Evolutionary conservation across 441 rosid genomes (phyloP), one percentile per base, ranked within the genome.

Genomic region (Eruca vesicaria): DNA sequence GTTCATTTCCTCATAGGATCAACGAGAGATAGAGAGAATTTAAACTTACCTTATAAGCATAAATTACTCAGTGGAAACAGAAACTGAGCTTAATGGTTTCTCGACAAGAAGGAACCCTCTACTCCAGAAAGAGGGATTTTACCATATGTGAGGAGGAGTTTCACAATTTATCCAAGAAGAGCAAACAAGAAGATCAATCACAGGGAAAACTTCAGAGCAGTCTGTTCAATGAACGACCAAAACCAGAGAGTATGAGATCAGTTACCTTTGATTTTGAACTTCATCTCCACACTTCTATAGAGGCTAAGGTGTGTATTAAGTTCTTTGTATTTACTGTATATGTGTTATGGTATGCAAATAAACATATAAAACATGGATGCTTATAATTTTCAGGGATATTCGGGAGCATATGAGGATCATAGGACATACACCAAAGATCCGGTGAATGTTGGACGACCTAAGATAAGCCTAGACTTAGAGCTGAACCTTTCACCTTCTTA

Each of bases 401-500:
- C 83, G 80, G 86, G 83, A 81, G 83, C 89, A 61, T 82, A 77
- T 8, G 83, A 64, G 45, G 93, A 88, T 76, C 93, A 90, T 5
- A 70, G 10, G 14, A 9, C 72, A 57, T 64, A 10, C 26, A 7
- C 14, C 0, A 77, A 71, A 71, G 76, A 65, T 77, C 63, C 56
- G 2, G 72, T 45, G 55, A 26, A 57, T 58, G 62, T 36, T 75
- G 95, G 63, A 82, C 69, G 66, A 26, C 77, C 64, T 18, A 80
- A 83, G 70, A 83, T 89, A 82, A 90, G 96, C 85, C 78, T 93
- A 76, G 92, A 93, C 76, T 96, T 93, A 21, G 90, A 88, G 80
- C 86, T 93, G 32, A 91, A 91, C 84, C 90, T 79, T 60, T 74
- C 90, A 38, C 89, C 88, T 9, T 84, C 85, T 14, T 87, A 87